These are phyloP conservation scores for Termitomyces sp. DNA, from an alignment of 768 basidiomycete genomes.

Conservation along the genomic window DNA sequence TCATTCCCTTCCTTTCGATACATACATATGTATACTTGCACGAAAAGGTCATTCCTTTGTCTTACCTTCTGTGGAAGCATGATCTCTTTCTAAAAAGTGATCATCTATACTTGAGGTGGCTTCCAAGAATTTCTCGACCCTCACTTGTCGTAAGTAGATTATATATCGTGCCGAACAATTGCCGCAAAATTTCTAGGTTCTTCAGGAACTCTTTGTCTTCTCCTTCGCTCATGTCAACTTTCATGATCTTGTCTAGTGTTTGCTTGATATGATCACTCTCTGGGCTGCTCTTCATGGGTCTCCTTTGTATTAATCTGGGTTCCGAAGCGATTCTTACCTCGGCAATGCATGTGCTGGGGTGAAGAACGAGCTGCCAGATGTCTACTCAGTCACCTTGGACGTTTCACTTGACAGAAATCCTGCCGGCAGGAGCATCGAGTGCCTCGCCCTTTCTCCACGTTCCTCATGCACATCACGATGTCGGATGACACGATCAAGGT, in stretches of 20 bases:
- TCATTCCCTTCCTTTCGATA: no score
- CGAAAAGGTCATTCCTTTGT: no score
- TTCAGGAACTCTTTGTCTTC: conserved; percentile 2
- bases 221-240: conserved; percentile 1
- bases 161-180: background rate
- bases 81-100: no score
- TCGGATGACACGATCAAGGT: no score
- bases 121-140: background rate
- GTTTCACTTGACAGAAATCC: background rate
- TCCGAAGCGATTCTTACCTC: background rate
- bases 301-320: background rate
- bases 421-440: background rate
- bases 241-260: conserved; percentile 2
- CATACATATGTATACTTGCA: no score
- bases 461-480: no score
- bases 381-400: background rate
- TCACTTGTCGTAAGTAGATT: background rate
- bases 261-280: conserved; percentile 9
- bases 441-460: no score
- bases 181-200: background rate
- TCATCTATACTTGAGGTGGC: no score
- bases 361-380: conserved; percentile 3
- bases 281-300: background rate
- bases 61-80: no score
- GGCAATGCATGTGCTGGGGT: conserved; percentile 5